Evolutionary conservation across 495 filamentous ascomycete genomes (phyloP).

Genomic region (Podospora comata): DNA sequence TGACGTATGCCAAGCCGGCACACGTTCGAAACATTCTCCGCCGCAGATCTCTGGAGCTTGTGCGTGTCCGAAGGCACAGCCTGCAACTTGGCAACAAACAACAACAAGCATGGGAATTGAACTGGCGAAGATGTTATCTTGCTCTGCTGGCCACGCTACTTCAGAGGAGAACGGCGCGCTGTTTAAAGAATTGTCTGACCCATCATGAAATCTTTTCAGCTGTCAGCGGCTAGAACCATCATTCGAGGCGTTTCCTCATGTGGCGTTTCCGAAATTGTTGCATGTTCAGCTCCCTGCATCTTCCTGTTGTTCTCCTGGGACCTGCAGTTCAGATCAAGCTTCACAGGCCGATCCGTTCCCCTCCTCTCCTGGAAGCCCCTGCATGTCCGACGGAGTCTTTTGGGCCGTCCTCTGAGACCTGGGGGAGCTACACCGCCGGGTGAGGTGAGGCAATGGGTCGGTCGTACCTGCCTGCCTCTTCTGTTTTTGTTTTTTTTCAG

Average conservation of each 20-base stretch:
- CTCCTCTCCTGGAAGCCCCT: too few relatives aligned
- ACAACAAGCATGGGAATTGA: background rate
- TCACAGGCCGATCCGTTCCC: too few relatives aligned
- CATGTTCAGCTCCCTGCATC: background rate
- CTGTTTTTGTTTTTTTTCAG: background rate
- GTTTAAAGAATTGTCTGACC: background rate
- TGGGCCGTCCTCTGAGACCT: background rate
- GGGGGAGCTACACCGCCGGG: background rate
- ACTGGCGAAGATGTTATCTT: background rate
- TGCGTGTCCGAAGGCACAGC: background rate
- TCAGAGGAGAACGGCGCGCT: background rate
- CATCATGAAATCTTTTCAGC: background rate
- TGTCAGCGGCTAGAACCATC: background rate
- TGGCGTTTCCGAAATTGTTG: background rate
- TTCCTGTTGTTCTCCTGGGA: background rate
- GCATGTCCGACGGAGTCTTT: background rate
- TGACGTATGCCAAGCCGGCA: slow-evolving; percentile 8
- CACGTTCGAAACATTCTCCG: background rate
- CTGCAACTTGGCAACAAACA: background rate
- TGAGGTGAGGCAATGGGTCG: background rate
- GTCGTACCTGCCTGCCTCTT: background rate
- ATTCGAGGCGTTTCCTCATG: background rate
- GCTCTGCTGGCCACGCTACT: background rate
- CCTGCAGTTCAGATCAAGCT: background rate
- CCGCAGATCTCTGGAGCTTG: background rate